These are phyloP conservation scores for Eucalyptus albens DNA, from an alignment of 345 rosid species.

Conservation along the genomic window DNA sequence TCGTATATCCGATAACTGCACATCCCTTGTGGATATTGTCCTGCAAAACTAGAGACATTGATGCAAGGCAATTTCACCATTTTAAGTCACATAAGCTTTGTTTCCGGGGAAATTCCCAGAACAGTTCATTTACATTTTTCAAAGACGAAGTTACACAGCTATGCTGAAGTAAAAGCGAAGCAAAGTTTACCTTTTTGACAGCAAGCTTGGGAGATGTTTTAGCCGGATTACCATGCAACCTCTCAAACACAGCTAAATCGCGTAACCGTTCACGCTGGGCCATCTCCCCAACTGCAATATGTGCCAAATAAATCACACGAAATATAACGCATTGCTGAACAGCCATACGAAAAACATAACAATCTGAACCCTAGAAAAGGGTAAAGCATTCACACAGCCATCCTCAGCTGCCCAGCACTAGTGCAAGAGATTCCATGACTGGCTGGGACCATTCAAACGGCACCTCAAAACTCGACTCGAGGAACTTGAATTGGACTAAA, in stretches of 20 bases:
- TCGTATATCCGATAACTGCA: constrained; percentile 53
- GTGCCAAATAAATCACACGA: neutral
- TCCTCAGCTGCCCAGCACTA: neutral
- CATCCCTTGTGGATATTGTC: constrained; percentile 51
- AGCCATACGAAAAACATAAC: neutral
- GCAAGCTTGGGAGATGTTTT: constrained; percentile 61
- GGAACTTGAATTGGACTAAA: neutral
- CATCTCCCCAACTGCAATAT: constrained; percentile 51
- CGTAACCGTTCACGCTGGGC: constrained; percentile 60
- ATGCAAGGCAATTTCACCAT: neutral
- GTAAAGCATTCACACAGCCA: neutral
- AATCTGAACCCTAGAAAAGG: neutral
- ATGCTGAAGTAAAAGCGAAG: neutral
- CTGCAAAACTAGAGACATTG: constrained; percentile 68
- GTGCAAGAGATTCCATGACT: neutral
- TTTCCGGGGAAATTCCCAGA: neutral
- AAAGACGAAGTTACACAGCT: neutral
- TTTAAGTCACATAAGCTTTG: neutral
- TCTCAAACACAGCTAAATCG: constrained; percentile 72
- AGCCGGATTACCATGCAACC: constrained; percentile 66
- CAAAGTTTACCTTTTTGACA: constrained; percentile 60
- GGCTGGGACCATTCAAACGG: neutral
- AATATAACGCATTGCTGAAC: neutral
- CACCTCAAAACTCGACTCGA: neutral
- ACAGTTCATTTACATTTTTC: neutral